Evolutionary conservation across 2,329 filamentous ascomycete species (phyloP).

Genomic region (Erysiphe pulchra): DNA sequence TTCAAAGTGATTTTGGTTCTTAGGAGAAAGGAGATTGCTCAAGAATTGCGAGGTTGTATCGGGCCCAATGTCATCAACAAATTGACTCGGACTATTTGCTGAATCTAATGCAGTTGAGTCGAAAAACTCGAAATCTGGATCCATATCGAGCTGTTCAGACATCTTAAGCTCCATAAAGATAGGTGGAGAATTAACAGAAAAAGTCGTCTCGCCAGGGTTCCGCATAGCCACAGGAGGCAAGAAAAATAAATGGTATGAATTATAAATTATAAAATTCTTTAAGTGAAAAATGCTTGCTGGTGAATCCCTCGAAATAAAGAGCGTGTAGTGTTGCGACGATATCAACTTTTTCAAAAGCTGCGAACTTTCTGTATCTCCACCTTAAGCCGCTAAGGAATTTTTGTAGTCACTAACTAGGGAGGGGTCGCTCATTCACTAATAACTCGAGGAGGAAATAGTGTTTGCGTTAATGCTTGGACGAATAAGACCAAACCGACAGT

Average conservation of each 20-base stretch:
- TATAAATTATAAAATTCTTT: too few species aligned
- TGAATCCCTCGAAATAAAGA: too few species aligned
- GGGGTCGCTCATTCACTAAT: too few species aligned
- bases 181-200: conserved; percentile 12
- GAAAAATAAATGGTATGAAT: not conserved
- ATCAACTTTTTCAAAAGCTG: too few species aligned
- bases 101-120: conserved; percentile 12
- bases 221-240: conserved; percentile 6
- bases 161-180: conserved; percentile 15
- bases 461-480: too few species aligned
- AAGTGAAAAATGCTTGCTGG: too few species aligned
- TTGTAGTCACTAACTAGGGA: too few species aligned
- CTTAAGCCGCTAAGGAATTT: too few species aligned
- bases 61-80: conserved; percentile 11
- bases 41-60: conserved; percentile 8
- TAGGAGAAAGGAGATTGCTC: conserved; percentile 3
- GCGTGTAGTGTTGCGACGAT: too few species aligned
- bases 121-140: conserved; percentile 16
- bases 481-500: too few species aligned
- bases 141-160: conserved; percentile 11
- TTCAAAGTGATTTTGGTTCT: not conserved
- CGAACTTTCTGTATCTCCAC: too few species aligned
- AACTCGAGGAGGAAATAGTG: too few species aligned
- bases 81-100: conserved; percentile 11
- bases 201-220: conserved; percentile 8